These are phyloP conservation scores for Chalciporus sphaerocephalus DNA, from an alignment of 768 basidiomycete species.

Conservation along the genomic window DNA sequence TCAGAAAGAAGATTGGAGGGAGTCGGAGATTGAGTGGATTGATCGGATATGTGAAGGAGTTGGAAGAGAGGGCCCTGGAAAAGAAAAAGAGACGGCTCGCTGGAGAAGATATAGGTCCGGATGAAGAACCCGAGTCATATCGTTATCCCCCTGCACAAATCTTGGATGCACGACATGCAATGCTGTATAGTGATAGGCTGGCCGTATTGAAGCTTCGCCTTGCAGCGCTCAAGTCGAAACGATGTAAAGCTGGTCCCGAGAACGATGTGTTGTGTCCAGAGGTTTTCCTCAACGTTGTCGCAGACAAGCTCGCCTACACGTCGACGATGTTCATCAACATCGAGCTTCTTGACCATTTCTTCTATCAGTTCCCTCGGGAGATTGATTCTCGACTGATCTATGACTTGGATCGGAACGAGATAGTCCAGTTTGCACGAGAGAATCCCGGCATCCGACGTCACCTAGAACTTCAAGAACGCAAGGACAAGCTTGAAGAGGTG, in stretches of 20 bases:
- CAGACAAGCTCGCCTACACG: conserved; percentile 93
- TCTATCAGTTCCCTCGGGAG: conserved; percentile 99
- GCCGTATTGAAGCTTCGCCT: conserved; percentile 82
- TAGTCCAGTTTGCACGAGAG: conserved; percentile 89
- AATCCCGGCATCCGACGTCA: conserved; percentile 86
- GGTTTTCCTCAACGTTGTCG: conserved; percentile 93
- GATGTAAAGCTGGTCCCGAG: conserved; percentile 84
- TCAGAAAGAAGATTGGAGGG: conserved; percentile 86
- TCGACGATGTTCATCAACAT: conserved; percentile 99
- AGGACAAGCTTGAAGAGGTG: conserved; percentile 96
- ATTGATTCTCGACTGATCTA: conserved; percentile 93
- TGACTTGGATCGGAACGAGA: conserved; percentile 87
- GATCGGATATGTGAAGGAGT: conserved; percentile 71
- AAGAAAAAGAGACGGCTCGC: conserved; percentile 50
- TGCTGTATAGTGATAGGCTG: conserved; percentile 80
- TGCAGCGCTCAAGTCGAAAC: conserved; percentile 80
- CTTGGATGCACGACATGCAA: conserved; percentile 89
- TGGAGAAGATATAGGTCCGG: conserved; percentile 33
- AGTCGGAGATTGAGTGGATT: conserved; percentile 70
- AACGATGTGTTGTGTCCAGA: conserved; percentile 92
- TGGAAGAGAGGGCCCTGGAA: conserved; percentile 77
- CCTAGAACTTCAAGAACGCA: conserved; percentile 91
- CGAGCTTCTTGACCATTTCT: conserved; percentile 96
- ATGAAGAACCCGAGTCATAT: conserved; percentile 66
- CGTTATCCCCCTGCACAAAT: conserved; percentile 89